Percentiles rank a stretch among this genome's conserved stretches.
Conservation (phyloP, 1,284 basidiomycete genomes). For the Malassezia cuniculi region DNA sequence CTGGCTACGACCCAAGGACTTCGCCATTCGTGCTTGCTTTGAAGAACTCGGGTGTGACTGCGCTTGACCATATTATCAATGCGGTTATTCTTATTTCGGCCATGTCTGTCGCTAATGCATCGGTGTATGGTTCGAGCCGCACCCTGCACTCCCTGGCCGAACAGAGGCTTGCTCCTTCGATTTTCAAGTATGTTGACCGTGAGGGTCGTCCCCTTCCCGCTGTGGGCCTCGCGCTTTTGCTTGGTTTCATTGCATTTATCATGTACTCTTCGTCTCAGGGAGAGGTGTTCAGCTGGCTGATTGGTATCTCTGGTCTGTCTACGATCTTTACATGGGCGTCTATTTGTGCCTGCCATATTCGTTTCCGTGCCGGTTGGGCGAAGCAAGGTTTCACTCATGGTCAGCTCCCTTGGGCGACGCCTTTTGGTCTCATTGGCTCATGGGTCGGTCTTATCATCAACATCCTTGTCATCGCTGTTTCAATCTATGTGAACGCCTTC, state of each 20-base stretch:
- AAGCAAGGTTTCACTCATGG: conserved; percentile 47
- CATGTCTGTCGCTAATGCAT: conserved; percentile 46
- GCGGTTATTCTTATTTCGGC: conserved; percentile 48
- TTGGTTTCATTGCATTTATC: conserved; percentile 37
- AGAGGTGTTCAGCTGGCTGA: conserved; percentile 47
- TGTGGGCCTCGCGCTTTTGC: conserved; percentile 35
- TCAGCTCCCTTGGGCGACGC: conserved; percentile 49
- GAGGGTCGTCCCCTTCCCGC: conserved; percentile 49
- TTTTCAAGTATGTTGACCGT: conserved; percentile 48
- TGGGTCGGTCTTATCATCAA: conserved; percentile 46
- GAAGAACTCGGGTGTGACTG: conserved; percentile 46
- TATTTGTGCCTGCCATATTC: conserved; percentile 43
- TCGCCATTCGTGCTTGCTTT: conserved; percentile 51
- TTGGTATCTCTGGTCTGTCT: conserved; percentile 49
- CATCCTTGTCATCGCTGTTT: conserved; percentile 22
- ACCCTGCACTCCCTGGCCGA: conserved; percentile 43
- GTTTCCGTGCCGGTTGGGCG: conserved; percentile 47
- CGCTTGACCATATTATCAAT: conserved; percentile 49
- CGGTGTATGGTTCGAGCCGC: conserved; percentile 46
- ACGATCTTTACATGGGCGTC: conserved; percentile 48
- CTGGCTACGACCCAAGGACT: conserved; percentile 42
- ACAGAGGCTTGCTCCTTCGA: conserved; percentile 47
- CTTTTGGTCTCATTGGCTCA: conserved; percentile 49
- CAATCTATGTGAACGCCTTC: conserved; percentile 24
- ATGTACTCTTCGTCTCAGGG: conserved; percentile 29